These are phyloP conservation scores for Fonsecaea nubica DNA, from an alignment of 2,329 filamentous ascomycete genomes.

Conservation along the genomic window DNA sequence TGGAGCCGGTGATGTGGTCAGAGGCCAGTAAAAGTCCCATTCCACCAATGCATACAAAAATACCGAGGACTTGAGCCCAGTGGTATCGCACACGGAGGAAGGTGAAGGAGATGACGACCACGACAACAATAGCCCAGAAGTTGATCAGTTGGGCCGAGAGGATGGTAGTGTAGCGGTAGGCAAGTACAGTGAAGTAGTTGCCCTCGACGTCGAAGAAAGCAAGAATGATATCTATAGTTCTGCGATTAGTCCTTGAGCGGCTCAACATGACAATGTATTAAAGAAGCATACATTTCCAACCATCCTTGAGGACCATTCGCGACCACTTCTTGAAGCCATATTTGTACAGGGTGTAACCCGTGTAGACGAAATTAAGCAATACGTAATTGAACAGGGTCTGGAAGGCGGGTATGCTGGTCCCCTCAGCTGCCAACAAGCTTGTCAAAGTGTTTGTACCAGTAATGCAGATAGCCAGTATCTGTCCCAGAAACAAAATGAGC, in stretches of 20 bases:
- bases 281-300: slow-evolving; percentile 74
- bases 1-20: slow-evolving; percentile 79
- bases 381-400: slow-evolving; percentile 96
- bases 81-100: slow-evolving; percentile 90
- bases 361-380: slow-evolving; percentile 81
- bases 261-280: background rate
- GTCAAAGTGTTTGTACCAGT: slow-evolving; percentile 93
- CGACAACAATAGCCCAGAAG: slow-evolving; percentile 97
- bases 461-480: slow-evolving; percentile 86
- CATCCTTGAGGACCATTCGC: slow-evolving; percentile 69
- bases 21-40: slow-evolving; percentile 85
- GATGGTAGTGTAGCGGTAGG: slow-evolving; percentile 90
- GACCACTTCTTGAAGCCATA: slow-evolving; percentile 77
- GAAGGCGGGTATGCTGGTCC: slow-evolving; percentile 88
- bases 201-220: slow-evolving; percentile 93
- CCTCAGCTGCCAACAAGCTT: slow-evolving; percentile 69
- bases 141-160: slow-evolving; percentile 94
- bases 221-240: slow-evolving; percentile 72
- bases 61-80: slow-evolving; percentile 81
- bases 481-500: slow-evolving; percentile 78
- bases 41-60: slow-evolving; percentile 87
- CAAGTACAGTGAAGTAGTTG: slow-evolving; percentile 97
- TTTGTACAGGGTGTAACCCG: slow-evolving; percentile 75
- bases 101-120: slow-evolving; percentile 82
- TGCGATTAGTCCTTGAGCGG: background rate